These are phyloP conservation scores for Hylodesmum podocarpum DNA, from an alignment of 306 rosid genomes.

Conservation along the genomic window DNA sequence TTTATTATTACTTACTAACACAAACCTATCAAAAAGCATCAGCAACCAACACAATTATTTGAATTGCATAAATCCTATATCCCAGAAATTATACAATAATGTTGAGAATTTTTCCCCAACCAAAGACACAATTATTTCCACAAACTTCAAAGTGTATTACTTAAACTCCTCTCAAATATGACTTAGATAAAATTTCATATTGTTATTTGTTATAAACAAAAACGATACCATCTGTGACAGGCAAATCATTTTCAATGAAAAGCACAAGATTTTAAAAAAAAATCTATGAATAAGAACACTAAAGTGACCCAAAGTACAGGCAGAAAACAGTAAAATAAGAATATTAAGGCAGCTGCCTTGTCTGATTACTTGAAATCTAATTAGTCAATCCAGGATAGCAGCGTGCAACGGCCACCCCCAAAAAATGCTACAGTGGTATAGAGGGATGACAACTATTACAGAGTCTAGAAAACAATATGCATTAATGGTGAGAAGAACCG, in stretches of 20 bases:
- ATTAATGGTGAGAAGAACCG: too few species aligned
- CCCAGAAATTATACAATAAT: neutral
- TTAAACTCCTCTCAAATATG: neutral
- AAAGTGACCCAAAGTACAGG: neutral
- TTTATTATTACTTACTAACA: neutral
- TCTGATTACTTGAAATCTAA: neutral
- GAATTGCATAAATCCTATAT: slow-evolving; percentile 2
- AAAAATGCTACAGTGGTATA: too few species aligned
- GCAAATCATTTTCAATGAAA: neutral
- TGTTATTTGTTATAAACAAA: neutral
- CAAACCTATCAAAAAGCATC: neutral
- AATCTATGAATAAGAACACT: neutral
- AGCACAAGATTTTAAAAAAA: neutral
- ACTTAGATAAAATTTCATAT: neutral
- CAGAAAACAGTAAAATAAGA: neutral
- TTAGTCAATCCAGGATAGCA: too few species aligned
- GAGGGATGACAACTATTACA: too few species aligned
- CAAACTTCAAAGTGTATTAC: neutral
- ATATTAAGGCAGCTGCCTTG: neutral
- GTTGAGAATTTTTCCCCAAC: neutral
- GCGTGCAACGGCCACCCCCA: too few species aligned
- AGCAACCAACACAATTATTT: neutral
- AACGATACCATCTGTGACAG: neutral
- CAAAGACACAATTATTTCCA: slow-evolving; percentile 11
- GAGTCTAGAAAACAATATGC: too few species aligned